These are phyloP conservation scores for Phoenix dactylifera DNA, from an alignment of 176 grass and related monocot genomes.

Conservation along the genomic window DNA sequence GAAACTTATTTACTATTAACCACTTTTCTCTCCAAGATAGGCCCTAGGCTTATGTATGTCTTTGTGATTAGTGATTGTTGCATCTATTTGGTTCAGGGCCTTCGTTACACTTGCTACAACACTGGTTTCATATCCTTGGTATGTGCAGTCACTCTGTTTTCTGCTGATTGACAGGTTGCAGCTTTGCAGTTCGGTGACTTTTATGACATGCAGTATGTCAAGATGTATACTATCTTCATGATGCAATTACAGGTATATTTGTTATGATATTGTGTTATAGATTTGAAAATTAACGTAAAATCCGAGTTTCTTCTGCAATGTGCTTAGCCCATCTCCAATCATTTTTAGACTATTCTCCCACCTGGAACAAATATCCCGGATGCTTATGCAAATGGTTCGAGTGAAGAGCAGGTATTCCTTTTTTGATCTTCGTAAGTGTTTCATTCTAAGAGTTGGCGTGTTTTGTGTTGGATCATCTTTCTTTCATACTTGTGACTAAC, in stretches of 20 bases:
- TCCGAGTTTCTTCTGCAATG: not conserved
- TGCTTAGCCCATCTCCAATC: not conserved
- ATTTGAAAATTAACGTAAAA: constrained; percentile 10
- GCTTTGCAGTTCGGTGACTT: constrained; percentile 98
- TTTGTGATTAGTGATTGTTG: too few species aligned
- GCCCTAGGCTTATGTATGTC: too few species aligned
- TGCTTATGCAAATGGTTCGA: constrained; percentile 96
- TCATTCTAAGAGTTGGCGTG: too few species aligned
- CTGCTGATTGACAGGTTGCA: constrained; percentile 52
- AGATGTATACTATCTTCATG: constrained; percentile 97
- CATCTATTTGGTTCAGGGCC: too few species aligned
- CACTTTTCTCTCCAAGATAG: too few species aligned
- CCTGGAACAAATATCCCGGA: constrained; percentile 71
- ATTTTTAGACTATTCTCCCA: constrained; percentile 76
- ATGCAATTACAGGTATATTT: constrained; percentile 75
- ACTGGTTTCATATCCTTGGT: too few species aligned
- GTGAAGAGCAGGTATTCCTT: constrained; percentile 69
- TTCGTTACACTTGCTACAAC: too few species aligned
- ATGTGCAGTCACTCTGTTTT: not conserved
- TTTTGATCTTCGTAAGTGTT: not conserved
- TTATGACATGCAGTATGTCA: constrained; percentile 91
- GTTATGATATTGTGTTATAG: not conserved
- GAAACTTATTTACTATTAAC: too few species aligned
- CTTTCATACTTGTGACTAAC: too few species aligned
- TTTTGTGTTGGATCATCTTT: too few species aligned